Evolutionary conservation across 345 rosid species (phyloP).

Genomic region (Ricinus communis): DNA sequence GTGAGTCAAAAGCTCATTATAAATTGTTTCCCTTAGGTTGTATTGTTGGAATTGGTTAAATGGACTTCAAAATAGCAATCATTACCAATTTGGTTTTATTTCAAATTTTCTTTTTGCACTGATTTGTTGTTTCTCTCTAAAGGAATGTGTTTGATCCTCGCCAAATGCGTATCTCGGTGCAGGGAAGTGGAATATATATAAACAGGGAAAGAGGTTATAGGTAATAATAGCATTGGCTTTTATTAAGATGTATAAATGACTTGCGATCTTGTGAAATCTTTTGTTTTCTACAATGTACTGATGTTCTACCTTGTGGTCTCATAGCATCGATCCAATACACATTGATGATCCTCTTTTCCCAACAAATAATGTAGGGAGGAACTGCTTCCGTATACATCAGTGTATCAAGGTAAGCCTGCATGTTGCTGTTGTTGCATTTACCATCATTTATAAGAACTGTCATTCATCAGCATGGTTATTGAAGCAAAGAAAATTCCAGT

Average conservation of each 20-base stretch:
- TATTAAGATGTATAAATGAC: slow-evolving; percentile 4
- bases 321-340: slow-evolving; percentile 93
- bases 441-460: background rate
- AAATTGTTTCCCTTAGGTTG: slow-evolving; percentile 9
- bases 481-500: too few relatives aligned
- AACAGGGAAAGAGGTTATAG: slow-evolving; percentile 91
- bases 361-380: slow-evolving; percentile 92
- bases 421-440: slow-evolving; percentile 6
- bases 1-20: slow-evolving; percentile 49
- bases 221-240: slow-evolving; percentile 38
- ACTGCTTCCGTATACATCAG: slow-evolving; percentile 97
- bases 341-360: slow-evolving; percentile 94
- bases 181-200: slow-evolving; percentile 85
- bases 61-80: slow-evolving; percentile 3
- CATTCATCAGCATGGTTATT: background rate
- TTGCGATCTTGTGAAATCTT: slow-evolving; percentile 10
- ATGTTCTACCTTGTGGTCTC: slow-evolving; percentile 29
- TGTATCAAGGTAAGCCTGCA: slow-evolving; percentile 73
- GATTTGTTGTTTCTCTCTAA: slow-evolving; percentile 27
- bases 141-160: slow-evolving; percentile 99
- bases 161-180: slow-evolving; percentile 91
- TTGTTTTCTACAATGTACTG: slow-evolving; percentile 18
- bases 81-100: background rate
- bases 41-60: slow-evolving; percentile 5
- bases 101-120: background rate